Conservation (phyloP, 371 early-diverging fungal species). For the Mucor mucedo region DNA sequence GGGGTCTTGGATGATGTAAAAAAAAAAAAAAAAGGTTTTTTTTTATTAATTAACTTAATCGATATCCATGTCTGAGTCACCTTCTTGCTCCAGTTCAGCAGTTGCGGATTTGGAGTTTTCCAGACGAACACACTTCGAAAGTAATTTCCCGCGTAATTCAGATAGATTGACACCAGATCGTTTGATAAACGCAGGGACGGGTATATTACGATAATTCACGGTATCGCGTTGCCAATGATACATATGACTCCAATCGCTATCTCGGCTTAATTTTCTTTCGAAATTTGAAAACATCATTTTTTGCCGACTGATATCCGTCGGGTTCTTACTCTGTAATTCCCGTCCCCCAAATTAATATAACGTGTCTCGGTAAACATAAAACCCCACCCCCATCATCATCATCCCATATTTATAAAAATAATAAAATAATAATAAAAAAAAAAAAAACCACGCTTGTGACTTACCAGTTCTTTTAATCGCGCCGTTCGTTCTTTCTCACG, state of each 20-base stretch:
- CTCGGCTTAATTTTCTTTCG: constrained; percentile 31
- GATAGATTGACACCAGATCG: constrained; percentile 24
- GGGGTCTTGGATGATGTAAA: too few species aligned
- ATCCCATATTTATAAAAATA: too few species aligned
- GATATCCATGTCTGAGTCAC: constrained; percentile 41
- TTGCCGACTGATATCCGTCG: constrained; percentile 44
- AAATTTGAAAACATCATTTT: constrained; percentile 35
- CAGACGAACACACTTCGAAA: constrained; percentile 31
- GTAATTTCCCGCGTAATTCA: constrained; percentile 25
- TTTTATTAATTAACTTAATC: constrained; percentile 18
- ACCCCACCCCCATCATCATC: not conserved
- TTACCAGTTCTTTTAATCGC: constrained; percentile 18
- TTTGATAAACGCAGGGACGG: constrained; percentile 40
- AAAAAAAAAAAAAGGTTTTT: not conserved
- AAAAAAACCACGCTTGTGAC: not conserved
- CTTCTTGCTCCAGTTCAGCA: constrained; percentile 14
- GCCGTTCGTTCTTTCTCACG: constrained; percentile 14
- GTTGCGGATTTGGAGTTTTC: constrained; percentile 18
- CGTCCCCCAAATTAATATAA: too few species aligned
- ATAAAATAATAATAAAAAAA: not conserved
- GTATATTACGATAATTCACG: constrained; percentile 42
- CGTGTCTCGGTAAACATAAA: too few species aligned
- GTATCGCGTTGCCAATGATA: constrained; percentile 40
- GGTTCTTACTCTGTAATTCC: constrained; percentile 12
- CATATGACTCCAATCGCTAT: constrained; percentile 40